Evolutionary conservation across 805 yeast species (phyloP), one percentile per base, ranked within the genome.

Genomic region (Cyberlindnera maritima): DNA sequence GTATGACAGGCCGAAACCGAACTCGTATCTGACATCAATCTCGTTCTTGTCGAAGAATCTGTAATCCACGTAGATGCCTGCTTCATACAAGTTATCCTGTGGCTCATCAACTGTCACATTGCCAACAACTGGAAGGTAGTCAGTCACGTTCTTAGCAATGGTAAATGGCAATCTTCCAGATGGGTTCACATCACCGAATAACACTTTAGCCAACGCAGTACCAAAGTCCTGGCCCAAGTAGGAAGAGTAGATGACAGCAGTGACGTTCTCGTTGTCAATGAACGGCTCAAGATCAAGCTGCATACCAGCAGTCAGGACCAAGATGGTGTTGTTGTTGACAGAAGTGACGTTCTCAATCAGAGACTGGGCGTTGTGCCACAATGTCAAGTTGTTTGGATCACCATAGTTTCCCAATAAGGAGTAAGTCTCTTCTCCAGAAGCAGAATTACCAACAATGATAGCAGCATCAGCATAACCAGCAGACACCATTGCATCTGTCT

Each of bases 131-230:
- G 78, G 76, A 17, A 73, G 72, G 52, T 79, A 71, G 56, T 58
- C 79, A 45, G 46, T 52, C 43, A 64, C 65, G 50, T 75, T 70
- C 53, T 68, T 75, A 20, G 85, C 82, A 47, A 80, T 69, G 10
- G 85, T 78, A 57, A 79, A 79, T 3, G 85, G 84, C 33, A 80
- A 67, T 46, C 71, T 71, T 11, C 85, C 85, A 12, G 81, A 75
- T 9, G 85, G 85, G 48, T 74, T 74, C 18, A 62, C 68, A 36
- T 75, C 80, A 1, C 85, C 85, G 59, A 75, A 80, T 23, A 80
- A 54, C 0, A 79, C 70, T 37, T 76, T 79, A 4, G 81, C 78
- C 17, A 80, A 55, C 2, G 83, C 81, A 45, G 70, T 66, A 10
- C 85, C 85, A 36, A 70, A 69, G 55, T 66, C 63, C 48, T 70